These are phyloP conservation scores for Candida glucosophila DNA, from an alignment of 1,139 yeast species.

Conservation along the genomic window DNA sequence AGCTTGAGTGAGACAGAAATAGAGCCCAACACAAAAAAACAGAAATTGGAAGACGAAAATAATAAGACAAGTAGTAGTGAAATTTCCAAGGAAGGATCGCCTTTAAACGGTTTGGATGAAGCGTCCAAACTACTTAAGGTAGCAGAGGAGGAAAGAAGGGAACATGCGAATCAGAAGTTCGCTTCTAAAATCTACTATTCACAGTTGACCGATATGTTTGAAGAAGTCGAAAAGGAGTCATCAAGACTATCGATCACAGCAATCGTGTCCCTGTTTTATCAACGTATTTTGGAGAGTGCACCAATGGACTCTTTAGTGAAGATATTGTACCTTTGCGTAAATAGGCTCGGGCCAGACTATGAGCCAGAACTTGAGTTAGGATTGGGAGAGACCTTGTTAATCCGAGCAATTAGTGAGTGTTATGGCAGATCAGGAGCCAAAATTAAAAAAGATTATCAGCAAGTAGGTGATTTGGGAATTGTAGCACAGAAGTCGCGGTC, in stretches of 20 bases:
- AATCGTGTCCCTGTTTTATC: slow-evolving; percentile 62
- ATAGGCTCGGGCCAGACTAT: slow-evolving; percentile 89
- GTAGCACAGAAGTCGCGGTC: slow-evolving; percentile 81
- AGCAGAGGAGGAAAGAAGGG: slow-evolving; percentile 13
- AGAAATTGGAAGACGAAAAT: slow-evolving; percentile 2
- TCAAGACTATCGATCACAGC: slow-evolving; percentile 76
- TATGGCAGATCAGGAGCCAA: slow-evolving; percentile 74
- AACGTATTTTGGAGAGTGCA: slow-evolving; percentile 48
- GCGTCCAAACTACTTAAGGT: slow-evolving; percentile 17
- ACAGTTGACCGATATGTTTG: slow-evolving; percentile 60
- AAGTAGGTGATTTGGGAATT: slow-evolving; percentile 82
- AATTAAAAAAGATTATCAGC: slow-evolving; percentile 65
- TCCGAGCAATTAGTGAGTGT: slow-evolving; percentile 84
- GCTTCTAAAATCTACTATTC: slow-evolving; percentile 45
- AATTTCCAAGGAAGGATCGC: no score
- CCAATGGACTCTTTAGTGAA: slow-evolving; percentile 52
- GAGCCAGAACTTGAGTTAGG: slow-evolving; percentile 86
- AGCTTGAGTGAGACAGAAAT: slow-evolving; percentile 1
- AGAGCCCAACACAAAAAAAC: no score
- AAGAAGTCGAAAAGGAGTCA: slow-evolving; percentile 67
- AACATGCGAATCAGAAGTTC: slow-evolving; percentile 9
- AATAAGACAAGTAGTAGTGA: background rate
- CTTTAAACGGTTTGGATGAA: no score
- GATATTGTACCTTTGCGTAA: slow-evolving; percentile 77
- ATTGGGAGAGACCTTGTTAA: slow-evolving; percentile 77